A percentile compares a stretch with the other conserved stretches of the same genome.
phyloP scores from a whole-genome alignment of 108 stramenopile genomes.

The Nannochloropsis gaditana region DNA sequence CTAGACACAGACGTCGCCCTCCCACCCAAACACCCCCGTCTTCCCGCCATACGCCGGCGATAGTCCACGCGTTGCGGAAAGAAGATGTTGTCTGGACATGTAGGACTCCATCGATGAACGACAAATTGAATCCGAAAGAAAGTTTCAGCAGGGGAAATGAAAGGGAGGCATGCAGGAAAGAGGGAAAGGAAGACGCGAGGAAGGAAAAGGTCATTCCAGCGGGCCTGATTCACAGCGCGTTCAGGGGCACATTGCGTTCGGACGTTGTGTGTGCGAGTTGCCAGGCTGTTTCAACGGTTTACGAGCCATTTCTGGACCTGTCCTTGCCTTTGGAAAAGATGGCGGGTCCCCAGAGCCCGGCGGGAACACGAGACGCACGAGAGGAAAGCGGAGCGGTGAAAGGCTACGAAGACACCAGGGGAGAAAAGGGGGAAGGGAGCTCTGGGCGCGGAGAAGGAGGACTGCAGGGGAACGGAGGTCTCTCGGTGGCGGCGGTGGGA shows the following conservation, averaged over 20 bases:
- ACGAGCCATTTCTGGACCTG: conserved; percentile 47
- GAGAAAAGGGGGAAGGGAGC: too few relatives aligned
- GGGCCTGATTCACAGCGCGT: not conserved
- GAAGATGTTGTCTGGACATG: too few relatives aligned
- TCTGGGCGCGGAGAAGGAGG: too few relatives aligned
- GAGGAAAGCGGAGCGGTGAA: too few relatives aligned
- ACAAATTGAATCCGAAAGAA: not conserved
- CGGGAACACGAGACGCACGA: too few relatives aligned
- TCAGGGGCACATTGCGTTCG: conserved; percentile 30
- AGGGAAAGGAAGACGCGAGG: not conserved
- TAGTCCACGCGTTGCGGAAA: too few relatives aligned
- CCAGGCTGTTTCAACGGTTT: conserved; percentile 34
- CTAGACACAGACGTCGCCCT: too few relatives aligned
- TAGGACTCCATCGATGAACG: too few relatives aligned
- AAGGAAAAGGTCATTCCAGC: not conserved
- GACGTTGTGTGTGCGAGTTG: conserved; percentile 46
- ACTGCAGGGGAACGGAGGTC: too few relatives aligned
- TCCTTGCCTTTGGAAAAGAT: conserved; percentile 25
- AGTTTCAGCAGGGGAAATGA: not conserved
- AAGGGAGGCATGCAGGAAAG: not conserved
- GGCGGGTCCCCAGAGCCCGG: not conserved
- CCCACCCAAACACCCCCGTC: not conserved
- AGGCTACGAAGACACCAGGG: too few relatives aligned
- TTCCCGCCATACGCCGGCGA: not conserved
- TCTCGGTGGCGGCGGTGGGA: too few relatives aligned